Percentiles rank a stretch among this genome's conserved stretches.
Conservation (phyloP, 371 early-diverging fungal genomes). For the Apophysomyces variabilis region DNA sequence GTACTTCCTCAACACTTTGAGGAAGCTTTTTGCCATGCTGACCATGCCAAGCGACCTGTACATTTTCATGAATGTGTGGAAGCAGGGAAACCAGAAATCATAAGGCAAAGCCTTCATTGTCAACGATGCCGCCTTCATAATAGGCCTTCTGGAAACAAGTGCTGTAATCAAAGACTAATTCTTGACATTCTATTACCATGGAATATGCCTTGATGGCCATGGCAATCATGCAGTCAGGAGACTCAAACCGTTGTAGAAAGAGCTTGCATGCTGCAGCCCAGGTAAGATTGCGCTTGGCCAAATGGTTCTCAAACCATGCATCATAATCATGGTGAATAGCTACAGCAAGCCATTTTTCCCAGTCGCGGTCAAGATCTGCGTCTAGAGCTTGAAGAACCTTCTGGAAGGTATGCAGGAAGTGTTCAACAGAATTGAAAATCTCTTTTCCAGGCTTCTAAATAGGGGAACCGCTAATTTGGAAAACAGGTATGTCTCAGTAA, state of each 20-base stretch:
- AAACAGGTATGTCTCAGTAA: no score
- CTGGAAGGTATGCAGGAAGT: no score
- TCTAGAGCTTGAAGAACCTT: no score
- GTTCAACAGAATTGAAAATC: no score
- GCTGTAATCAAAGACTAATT: neutral
- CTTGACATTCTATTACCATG: neutral
- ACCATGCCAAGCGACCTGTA: conserved; percentile 1
- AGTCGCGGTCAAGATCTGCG: no score
- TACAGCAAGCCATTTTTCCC: no score
- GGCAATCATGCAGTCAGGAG: neutral
- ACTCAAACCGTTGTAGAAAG: neutral
- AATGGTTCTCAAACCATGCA: no score
- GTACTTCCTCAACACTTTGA: neutral
- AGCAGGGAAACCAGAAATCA: neutral
- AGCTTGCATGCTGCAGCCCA: neutral
- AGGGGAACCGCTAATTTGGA: no score
- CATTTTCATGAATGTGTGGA: neutral
- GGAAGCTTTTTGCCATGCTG: neutral
- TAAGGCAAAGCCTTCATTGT: conserved; percentile 5
- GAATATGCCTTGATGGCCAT: neutral
- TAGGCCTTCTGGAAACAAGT: neutral
- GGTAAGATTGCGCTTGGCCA: no score
- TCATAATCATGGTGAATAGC: no score
- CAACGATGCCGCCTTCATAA: neutral
- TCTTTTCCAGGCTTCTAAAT: no score